phyloP scores from a whole-genome alignment of 2,329 filamentous ascomycete species.

The Ophiognomonia clavigignenti-juglandacearum region DNA sequence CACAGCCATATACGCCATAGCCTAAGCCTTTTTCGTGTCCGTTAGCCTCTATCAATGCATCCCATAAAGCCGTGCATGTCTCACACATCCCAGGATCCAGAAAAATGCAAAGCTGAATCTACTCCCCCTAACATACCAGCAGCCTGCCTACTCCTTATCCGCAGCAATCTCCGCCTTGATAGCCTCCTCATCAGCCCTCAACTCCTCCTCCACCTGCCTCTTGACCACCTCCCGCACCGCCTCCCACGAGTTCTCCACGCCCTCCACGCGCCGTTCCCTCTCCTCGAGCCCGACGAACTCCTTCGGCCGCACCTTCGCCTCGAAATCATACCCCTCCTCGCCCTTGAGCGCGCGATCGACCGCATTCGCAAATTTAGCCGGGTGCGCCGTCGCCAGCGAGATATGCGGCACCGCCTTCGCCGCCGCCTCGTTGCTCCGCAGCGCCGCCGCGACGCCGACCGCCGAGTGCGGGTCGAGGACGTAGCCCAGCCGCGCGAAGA shows the following conservation, averaged over 20 bases:
- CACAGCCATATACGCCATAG: too few species aligned
- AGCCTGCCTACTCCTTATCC: conserved; percentile 6
- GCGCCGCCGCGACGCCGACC: conserved; percentile 74
- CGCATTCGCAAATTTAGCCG: conserved; percentile 86
- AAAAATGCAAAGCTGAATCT: too few species aligned
- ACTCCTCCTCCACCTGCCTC: conserved; percentile 64
- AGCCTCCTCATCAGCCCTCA: conserved; percentile 29
- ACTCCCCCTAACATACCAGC: too few species aligned
- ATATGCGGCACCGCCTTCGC: conserved; percentile 61
- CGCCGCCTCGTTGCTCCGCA: conserved; percentile 54
- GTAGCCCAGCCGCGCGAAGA: conserved; percentile 54
- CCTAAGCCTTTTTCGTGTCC: too few species aligned
- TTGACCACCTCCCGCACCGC: conserved; percentile 72
- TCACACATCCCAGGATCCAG: too few species aligned
- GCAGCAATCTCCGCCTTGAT: conserved; percentile 10
- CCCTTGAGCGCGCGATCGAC: conserved; percentile 74
- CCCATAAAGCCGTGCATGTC: too few species aligned
- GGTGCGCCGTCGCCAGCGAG: conserved; percentile 87
- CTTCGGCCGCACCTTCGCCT: conserved; percentile 66
- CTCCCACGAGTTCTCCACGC: conserved; percentile 67
- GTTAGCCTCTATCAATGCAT: too few species aligned
- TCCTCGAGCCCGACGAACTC: conserved; percentile 78
- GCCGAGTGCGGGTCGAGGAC: conserved; percentile 91
- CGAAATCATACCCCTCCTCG: conserved; percentile 70
- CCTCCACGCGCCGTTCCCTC: conserved; percentile 68